Evolutionary conservation across 176 grass and related monocot species (phyloP), one percentile per base, ranked within the genome.

Genomic region (Oropetium thomaeum): DNA sequence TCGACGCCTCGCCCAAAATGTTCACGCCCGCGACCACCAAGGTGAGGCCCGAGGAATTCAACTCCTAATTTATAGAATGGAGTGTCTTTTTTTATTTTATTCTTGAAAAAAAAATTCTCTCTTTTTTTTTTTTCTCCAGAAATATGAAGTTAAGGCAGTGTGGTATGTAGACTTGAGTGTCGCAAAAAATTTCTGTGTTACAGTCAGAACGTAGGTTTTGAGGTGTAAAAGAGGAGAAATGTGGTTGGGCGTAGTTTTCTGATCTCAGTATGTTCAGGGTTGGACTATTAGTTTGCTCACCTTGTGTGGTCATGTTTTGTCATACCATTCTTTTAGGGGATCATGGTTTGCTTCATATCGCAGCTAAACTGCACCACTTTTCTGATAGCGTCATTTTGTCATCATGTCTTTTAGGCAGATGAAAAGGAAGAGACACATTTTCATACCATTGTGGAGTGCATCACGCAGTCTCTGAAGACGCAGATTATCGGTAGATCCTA

Each of bases 1-100:
- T 97, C 7, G 95, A 97, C 72, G 86, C 95, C n/a, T 97, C 95
- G 23, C 95, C 95, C 39, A 97, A 86, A 77, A 97, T 93, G 95
- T 97, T 97, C 77, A 73, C 73, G 20, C 79, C 88, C 1, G 65
- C 70, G 11, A 76, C 71, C 22, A 49, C 74, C 55, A 60, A 87
- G 81, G 95, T 94, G 84, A 83, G 65, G 25, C 51, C 17, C 34
- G 6, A 6, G 0, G n/a, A 42, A 12, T n/a, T 59, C 57, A 15
- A 31, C 20, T 5, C 27, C 58, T 42, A 70, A 32, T 65, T 84
- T 60, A 15, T 13, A 19, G 41, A 8, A n/a, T n/a, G n/a, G n/a
- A n/a, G n/a, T n/a, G n/a, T 10, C 4, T 1, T n/a, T 32, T 62
- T 9, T 62, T 60, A n/a, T n/a, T n/a, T n/a, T n/a, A n/a, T n/a